Percentiles rank a stretch among this genome's conserved stretches.
These are phyloP conservation scores for Alternaria sp. DNA, from an alignment of 2,329 filamentous ascomycete genomes.

Conservation along the genomic window DNA sequence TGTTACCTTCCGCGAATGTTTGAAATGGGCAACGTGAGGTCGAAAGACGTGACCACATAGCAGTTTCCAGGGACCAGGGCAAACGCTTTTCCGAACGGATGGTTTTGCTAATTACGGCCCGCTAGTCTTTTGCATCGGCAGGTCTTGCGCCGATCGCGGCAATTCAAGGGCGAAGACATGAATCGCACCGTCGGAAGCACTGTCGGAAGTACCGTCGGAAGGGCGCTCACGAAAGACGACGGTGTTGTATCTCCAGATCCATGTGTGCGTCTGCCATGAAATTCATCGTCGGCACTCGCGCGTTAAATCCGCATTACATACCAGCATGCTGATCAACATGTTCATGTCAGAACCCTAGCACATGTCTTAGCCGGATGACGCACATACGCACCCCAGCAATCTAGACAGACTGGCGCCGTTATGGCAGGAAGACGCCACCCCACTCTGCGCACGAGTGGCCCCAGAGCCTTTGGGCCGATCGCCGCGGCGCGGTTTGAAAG, in stretches of 20 bases:
- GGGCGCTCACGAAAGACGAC: neutral
- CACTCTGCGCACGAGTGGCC: constrained; percentile 5
- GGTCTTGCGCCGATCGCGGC: constrained; percentile 3
- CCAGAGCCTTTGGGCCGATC: neutral
- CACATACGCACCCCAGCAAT: neutral
- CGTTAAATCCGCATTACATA: neutral
- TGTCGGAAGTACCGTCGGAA: neutral
- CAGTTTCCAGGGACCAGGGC: neutral
- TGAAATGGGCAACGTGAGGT: neutral
- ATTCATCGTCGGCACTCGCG: neutral
- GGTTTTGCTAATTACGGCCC: neutral
- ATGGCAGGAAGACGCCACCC: constrained; percentile 4
- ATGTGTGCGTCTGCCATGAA: neutral
- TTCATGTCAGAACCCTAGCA: neutral
- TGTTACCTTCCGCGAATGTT: rapidly evolving
- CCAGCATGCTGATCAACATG: neutral
- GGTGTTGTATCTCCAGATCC: neutral
- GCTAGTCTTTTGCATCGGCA: neutral
- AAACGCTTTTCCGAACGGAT: constrained; percentile 1
- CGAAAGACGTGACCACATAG: neutral
- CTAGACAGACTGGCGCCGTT: neutral
- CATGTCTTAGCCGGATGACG: constrained; percentile 11
- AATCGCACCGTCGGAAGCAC: neutral
- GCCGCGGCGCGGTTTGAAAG: neutral
- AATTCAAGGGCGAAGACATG: neutral